phyloP scores from a whole-genome alignment of 495 filamentous ascomycete species.

The Neurospora sublineolata region DNA sequence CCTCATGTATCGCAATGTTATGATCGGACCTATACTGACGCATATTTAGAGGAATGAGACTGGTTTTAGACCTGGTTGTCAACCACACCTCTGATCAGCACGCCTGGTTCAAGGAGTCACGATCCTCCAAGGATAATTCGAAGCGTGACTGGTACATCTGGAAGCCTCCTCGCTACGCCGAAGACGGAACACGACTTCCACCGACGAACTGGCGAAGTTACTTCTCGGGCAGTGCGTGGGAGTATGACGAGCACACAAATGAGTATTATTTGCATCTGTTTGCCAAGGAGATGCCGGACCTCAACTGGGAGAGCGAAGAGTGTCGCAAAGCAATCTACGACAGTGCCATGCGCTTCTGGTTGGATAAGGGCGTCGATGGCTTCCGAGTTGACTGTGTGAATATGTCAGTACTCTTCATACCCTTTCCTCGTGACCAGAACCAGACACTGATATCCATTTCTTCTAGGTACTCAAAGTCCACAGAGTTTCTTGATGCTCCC shows the following conservation, averaged over 20 bases:
- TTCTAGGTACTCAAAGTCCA: conserved; percentile 46
- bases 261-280: conserved; percentile 67
- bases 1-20: background rate
- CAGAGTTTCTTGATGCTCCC: conserved; percentile 49
- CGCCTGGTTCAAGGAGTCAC: conserved; percentile 61
- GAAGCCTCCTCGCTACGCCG: conserved; percentile 47
- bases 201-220: conserved; percentile 60
- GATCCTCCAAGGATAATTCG: conserved; percentile 45
- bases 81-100: conserved; percentile 76
- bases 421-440: background rate
- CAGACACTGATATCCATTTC: background rate
- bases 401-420: conserved; percentile 19
- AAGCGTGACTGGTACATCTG: conserved; percentile 69
- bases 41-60: conserved; percentile 50
- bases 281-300: conserved; percentile 53
- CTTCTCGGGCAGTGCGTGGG: conserved; percentile 49
- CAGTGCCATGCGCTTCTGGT: conserved; percentile 58
- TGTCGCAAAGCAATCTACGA: conserved; percentile 54
- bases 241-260: conserved; percentile 49
- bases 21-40: background rate
- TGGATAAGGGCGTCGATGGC: conserved; percentile 54
- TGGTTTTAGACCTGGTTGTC: conserved; percentile 64
- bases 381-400: conserved; percentile 63
- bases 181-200: conserved; percentile 47
- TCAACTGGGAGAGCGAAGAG: conserved; percentile 61